Conservation (phyloP, 305 asterid species). For the Andrographis paniculata region DNA sequence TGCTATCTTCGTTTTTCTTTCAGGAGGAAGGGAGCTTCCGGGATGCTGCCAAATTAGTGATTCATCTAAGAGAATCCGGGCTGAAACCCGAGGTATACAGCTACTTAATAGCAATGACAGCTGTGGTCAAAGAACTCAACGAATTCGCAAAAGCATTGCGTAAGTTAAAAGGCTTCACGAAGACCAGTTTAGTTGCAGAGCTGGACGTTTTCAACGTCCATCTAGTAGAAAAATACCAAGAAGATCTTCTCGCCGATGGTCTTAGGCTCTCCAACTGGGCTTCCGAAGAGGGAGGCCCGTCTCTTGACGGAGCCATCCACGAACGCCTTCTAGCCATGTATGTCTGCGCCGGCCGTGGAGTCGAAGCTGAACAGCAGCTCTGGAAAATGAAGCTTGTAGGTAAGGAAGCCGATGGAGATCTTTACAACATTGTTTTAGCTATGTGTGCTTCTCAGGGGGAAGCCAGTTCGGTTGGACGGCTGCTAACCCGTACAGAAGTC, state of each 20-base stretch:
- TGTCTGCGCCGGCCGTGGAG: slow-evolving; percentile 76
- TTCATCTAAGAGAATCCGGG: slow-evolving; percentile 57
- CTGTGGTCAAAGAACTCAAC: slow-evolving; percentile 81
- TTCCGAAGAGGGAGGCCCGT: slow-evolving; percentile 52
- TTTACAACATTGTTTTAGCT: slow-evolving; percentile 77
- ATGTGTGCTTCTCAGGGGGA: slow-evolving; percentile 86
- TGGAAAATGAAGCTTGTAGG: slow-evolving; percentile 87
- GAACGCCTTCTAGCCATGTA: slow-evolving; percentile 91
- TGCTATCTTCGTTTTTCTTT: slow-evolving; percentile 11
- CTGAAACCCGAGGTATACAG: slow-evolving; percentile 85
- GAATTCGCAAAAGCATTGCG: slow-evolving; percentile 85
- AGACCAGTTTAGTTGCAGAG: slow-evolving; percentile 46
- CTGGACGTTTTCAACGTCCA: slow-evolving; percentile 36
- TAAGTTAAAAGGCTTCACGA: slow-evolving; percentile 57
- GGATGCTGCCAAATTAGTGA: slow-evolving; percentile 65
- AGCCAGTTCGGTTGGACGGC: slow-evolving; percentile 40
- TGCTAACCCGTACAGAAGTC: slow-evolving; percentile 56
- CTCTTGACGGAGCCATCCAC: slow-evolving; percentile 52
- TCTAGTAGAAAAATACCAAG: slow-evolving; percentile 57
- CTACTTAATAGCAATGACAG: slow-evolving; percentile 88
- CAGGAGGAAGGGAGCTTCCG: slow-evolving; percentile 81
- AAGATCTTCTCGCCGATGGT: slow-evolving; percentile 52
- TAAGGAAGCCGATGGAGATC: slow-evolving; percentile 61
- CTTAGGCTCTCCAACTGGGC: slow-evolving; percentile 54
- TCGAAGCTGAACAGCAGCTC: slow-evolving; percentile 67